Evolutionary conservation across 2,329 filamentous ascomycete species (phyloP).

Genomic region (Colletotrichum paranaense): DNA sequence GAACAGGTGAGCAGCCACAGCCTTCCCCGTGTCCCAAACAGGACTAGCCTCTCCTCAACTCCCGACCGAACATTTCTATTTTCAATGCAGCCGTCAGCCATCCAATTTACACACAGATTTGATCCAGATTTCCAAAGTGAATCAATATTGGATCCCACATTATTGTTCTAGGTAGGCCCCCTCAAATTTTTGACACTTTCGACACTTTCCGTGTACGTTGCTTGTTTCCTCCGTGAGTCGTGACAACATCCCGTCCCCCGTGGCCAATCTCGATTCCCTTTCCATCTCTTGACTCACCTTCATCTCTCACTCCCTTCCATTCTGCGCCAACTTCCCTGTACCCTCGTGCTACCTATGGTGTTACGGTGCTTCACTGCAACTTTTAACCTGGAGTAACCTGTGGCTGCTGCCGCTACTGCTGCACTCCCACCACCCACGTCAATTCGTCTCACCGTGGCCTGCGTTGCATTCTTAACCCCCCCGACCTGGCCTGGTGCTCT

Average conservation of each 20-base stretch:
- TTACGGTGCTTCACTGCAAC: background rate
- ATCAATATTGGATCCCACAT: background rate
- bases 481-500: background rate
- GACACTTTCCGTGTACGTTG: background rate
- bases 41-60: conserved; percentile 19
- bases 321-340: background rate
- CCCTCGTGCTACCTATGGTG: background rate
- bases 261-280: conserved; percentile 2
- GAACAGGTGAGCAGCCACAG: conserved; percentile 11
- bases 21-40: conserved; percentile 3
- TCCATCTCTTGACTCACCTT: conserved; percentile 20
- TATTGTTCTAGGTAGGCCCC: background rate
- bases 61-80: conserved; percentile 27
- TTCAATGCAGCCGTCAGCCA: conserved; percentile 1
- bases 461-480: conserved; percentile 24
- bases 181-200: background rate
- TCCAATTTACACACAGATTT: background rate
- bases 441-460: conserved; percentile 10
- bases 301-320: background rate
- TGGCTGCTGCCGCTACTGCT: background rate
- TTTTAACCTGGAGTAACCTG: background rate
- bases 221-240: conserved; percentile 11
- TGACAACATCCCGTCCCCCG: too few species aligned
- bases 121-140: background rate
- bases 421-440: conserved; percentile 9